A percentile compares a stretch with the other conserved stretches of the same genome.
Conservation (phyloP, 2,329 filamentous ascomycete species). For the Clarireedia monteithiana region DNA sequence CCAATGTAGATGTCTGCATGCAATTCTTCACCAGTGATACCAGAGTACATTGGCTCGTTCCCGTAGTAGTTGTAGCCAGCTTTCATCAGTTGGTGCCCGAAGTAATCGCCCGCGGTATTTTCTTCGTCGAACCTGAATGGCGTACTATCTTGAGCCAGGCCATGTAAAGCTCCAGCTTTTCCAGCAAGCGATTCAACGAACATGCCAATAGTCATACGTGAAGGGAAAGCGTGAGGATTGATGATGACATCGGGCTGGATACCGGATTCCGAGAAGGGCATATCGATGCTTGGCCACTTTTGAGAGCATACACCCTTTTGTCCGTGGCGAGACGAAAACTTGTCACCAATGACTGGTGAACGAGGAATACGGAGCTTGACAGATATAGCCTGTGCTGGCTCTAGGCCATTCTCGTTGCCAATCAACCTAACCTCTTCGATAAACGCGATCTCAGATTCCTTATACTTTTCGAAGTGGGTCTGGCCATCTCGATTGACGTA, state of each 20-base stretch:
- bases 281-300: conserved; percentile 87
- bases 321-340: conserved; percentile 96
- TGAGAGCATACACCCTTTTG: conserved; percentile 97
- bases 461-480: conserved; percentile 89
- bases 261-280: conserved; percentile 94
- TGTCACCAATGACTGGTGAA: conserved; percentile 90
- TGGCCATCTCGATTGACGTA: conserved; percentile 79
- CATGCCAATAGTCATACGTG: conserved; percentile 99
- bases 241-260: conserved; percentile 98
- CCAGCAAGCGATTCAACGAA: conserved; percentile 96
- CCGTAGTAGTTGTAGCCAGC: conserved; percentile 98
- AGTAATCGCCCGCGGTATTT: conserved; percentile 87
- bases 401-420: conserved; percentile 73
- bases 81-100: conserved; percentile 89
- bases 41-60: conserved; percentile 97
- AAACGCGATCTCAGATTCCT: conserved; percentile 80
- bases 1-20: conserved; percentile 94
- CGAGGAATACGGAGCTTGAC: conserved; percentile 90
- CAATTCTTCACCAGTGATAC: conserved; percentile 91
- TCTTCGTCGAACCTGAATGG: conserved; percentile 93
- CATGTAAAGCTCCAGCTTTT: conserved; percentile 89
- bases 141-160: conserved; percentile 90
- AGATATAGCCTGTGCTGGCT: conserved; percentile 80
- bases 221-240: conserved; percentile 98
- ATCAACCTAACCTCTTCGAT: conserved; percentile 90